Conservation (phyloP, 768 basidiomycete species). For the Xerocomellus intermedius region DNA sequence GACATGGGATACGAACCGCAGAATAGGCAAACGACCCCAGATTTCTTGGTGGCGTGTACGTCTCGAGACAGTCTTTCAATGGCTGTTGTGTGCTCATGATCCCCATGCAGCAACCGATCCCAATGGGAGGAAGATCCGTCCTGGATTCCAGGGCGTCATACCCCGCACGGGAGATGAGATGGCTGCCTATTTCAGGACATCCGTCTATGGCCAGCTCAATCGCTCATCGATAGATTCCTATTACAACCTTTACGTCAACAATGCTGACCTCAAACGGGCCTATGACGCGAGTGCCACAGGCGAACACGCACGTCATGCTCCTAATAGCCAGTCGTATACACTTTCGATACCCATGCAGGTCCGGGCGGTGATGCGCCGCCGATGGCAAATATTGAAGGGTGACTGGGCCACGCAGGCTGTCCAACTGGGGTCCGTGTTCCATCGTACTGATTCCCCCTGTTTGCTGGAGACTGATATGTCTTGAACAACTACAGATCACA, state of each 20-base stretch:
- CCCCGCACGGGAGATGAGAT: constrained; percentile 62
- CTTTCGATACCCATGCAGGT: constrained; percentile 47
- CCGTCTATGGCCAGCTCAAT: constrained; percentile 41
- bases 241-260: constrained; percentile 42
- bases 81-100: neutral
- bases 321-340: constrained; percentile 42
- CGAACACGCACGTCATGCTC: constrained; percentile 50
- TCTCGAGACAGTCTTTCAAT: too few relatives aligned
- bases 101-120: constrained; percentile 52
- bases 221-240: constrained; percentile 47
- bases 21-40: constrained; percentile 57
- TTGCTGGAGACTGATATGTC: neutral
- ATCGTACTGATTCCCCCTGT: constrained; percentile 2
- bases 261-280: constrained; percentile 38
- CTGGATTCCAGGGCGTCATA: constrained; percentile 37
- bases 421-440: constrained; percentile 32
- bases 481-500: constrained; percentile 34
- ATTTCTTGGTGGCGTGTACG: constrained; percentile 51
- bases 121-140: constrained; percentile 50
- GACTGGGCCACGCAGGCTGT: constrained; percentile 38
- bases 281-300: constrained; percentile 48
- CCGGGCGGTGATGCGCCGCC: constrained; percentile 42
- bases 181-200: constrained; percentile 45
- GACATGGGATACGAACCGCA: constrained; percentile 44
- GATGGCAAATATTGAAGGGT: constrained; percentile 44